Percentiles rank a stretch among this genome's conserved stretches.
phyloP scores from a whole-genome alignment of 352 stramenopile species.

The Pythium rhizo-oryzae region DNA sequence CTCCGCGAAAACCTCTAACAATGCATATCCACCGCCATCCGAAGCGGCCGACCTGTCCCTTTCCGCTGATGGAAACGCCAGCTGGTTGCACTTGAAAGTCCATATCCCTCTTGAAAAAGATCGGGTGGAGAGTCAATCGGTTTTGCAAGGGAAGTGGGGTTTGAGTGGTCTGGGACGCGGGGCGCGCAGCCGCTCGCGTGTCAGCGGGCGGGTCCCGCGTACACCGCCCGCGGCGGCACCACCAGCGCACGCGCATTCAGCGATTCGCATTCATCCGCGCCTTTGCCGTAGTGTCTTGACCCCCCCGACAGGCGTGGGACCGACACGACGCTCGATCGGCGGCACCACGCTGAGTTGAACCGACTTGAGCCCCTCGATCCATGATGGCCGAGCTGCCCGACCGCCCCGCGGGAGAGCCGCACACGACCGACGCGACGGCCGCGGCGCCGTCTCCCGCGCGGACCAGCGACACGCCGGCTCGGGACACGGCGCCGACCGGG shows the following conservation, averaged over 20 bases:
- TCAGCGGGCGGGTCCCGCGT: not conserved
- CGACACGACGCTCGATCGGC: not conserved
- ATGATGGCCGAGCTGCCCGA: conserved; percentile 2
- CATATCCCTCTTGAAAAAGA: not conserved
- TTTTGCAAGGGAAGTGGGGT: not conserved
- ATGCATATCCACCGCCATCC: not conserved
- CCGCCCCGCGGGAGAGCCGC: not conserved
- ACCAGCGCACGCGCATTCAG: conserved; percentile 10
- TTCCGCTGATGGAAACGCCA: not conserved
- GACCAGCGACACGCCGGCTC: no score
- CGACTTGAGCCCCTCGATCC: no score
- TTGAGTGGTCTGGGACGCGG: conserved; percentile 16
- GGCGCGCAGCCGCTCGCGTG: not conserved
- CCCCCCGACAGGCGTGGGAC: not conserved
- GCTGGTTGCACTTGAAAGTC: not conserved
- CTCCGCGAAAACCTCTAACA: not conserved
- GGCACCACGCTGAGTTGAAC: conserved; percentile 8
- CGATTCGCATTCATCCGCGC: conserved; percentile 18
- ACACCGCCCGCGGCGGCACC: not conserved
- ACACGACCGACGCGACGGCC: no score
- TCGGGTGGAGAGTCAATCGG: not conserved
- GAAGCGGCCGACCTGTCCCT: not conserved
- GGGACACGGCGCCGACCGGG: no score
- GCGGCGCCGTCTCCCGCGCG: no score
- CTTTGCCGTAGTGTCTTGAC: not conserved